Percentiles rank a stretch among this genome's conserved stretches.
Evolutionary conservation across 768 basidiomycete species (phyloP).

Genomic region (Leccinum variicolor): DNA sequence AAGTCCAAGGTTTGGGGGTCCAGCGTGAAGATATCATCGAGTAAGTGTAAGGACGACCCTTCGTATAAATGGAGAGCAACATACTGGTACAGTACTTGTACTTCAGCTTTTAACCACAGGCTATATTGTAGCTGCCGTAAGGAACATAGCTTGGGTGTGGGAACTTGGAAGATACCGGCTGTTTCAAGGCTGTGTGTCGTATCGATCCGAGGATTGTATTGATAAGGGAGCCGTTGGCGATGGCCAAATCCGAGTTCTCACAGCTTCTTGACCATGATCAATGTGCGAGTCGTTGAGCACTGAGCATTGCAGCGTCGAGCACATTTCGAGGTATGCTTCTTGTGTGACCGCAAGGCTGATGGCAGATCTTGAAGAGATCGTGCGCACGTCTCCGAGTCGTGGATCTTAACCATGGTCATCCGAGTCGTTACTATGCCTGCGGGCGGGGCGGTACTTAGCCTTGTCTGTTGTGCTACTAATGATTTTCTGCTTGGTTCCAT

Average conservation of each 20-base stretch:
- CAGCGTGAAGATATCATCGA: neutral
- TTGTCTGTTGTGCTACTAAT: neutral
- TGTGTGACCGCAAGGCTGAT: constrained; percentile 6
- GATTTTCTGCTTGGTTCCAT: neutral
- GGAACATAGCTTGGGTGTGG: neutral
- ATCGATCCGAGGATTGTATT: constrained; percentile 25
- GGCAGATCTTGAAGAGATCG: neutral
- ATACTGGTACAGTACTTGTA: neutral
- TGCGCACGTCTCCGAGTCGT: neutral
- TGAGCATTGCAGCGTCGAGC: constrained; percentile 1
- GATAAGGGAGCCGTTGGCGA: constrained; percentile 21
- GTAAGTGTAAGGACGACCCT: neutral
- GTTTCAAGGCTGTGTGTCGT: constrained; percentile 3
- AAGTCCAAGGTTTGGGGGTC: neutral
- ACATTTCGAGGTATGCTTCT: constrained; percentile 11
- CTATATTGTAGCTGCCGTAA: neutral
- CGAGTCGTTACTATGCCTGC: neutral
- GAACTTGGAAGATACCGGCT: neutral
- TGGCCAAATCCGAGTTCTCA: neutral
- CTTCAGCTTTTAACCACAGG: too few relatives aligned
- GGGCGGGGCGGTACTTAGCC: neutral
- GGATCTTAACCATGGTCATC: neutral
- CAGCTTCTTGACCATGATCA: constrained; percentile 18
- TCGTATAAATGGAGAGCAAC: neutral
- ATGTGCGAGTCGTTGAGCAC: constrained; percentile 10